Percentiles rank a stretch among this genome's conserved stretches.
These are phyloP conservation scores for Trichosporon coremiiforme DNA, from an alignment of 1,284 basidiomycete genomes.

Conservation along the genomic window DNA sequence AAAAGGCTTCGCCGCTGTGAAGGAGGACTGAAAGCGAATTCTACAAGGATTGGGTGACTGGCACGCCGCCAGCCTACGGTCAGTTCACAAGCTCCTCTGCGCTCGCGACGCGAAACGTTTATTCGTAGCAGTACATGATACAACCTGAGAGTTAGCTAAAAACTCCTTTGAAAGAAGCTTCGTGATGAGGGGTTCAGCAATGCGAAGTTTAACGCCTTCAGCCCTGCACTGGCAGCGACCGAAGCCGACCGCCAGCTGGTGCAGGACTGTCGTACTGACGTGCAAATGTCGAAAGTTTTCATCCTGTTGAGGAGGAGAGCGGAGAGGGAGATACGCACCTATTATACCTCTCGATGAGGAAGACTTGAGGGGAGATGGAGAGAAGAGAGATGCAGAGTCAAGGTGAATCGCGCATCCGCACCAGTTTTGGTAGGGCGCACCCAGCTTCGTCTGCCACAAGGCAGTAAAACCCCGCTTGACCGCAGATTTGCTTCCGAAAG, in stretches of 20 bases:
- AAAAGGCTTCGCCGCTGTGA: conserved; percentile 43
- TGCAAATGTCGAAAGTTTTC: conserved; percentile 47
- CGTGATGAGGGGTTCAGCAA: conserved; percentile 35
- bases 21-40: conserved; percentile 45
- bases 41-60: not conserved
- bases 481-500: conserved; percentile 13
- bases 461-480: not conserved
- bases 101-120: not conserved
- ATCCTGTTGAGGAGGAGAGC: conserved; percentile 30
- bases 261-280: conserved; percentile 45
- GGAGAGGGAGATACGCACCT: conserved; percentile 19
- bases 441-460: not conserved
- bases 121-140: conserved; percentile 1
- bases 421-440: not conserved
- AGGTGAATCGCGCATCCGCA: conserved; percentile 1
- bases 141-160: not conserved
- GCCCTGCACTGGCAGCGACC: conserved; percentile 24
- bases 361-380: conserved; percentile 10
- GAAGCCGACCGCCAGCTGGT: not conserved
- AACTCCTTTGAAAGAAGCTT: not conserved
- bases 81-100: not conserved
- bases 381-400: conserved; percentile 7
- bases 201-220: conserved; percentile 44
- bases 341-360: not conserved
- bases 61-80: too few relatives aligned